Percentiles rank a stretch among this genome's conserved stretches.
Conservation (phyloP, 179 eudicot genomes). For the Spergularia azorica region DNA sequence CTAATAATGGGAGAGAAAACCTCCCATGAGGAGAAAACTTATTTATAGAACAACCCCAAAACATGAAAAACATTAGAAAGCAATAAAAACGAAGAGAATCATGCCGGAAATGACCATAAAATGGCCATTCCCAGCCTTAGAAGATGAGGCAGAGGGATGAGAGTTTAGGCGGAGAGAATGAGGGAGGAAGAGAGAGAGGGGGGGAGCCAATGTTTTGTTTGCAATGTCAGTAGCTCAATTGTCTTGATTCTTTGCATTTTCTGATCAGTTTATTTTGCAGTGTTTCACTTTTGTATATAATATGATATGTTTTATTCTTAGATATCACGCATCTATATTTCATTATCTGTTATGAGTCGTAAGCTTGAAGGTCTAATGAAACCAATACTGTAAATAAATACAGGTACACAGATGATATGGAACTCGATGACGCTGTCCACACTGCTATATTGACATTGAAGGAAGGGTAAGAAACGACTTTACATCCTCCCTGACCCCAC, state of each 20-base stretch:
- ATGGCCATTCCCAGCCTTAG: no score
- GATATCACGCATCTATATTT: not conserved
- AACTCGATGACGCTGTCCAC: slow-evolving; percentile 98
- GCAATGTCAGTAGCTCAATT: not conserved
- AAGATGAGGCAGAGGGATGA: no score
- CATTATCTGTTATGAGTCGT: not conserved
- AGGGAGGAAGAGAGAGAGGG: no score
- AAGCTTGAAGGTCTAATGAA: not conserved
- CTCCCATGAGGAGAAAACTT: no score
- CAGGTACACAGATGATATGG: slow-evolving; percentile 98
- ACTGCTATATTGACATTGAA: slow-evolving; percentile 93
- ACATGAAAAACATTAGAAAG: no score
- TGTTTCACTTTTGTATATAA: not conserved
- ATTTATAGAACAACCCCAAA: no score
- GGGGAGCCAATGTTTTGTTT: no score
- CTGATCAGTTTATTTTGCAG: not conserved
- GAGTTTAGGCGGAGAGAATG: no score
- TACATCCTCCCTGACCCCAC: not conserved
- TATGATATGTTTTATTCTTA: not conserved
- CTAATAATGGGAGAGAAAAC: no score
- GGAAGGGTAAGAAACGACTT: slow-evolving; percentile 69
- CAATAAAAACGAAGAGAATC: no score
- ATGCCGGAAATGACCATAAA: no score
- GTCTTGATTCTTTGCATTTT: not conserved
- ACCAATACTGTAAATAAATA: slow-evolving; percentile 15